A percentile compares a stretch with the other conserved stretches of the same genome.
phyloP scores from a whole-genome alignment of 2,329 filamentous ascomycete species.

The Westerdykella sp. region DNA sequence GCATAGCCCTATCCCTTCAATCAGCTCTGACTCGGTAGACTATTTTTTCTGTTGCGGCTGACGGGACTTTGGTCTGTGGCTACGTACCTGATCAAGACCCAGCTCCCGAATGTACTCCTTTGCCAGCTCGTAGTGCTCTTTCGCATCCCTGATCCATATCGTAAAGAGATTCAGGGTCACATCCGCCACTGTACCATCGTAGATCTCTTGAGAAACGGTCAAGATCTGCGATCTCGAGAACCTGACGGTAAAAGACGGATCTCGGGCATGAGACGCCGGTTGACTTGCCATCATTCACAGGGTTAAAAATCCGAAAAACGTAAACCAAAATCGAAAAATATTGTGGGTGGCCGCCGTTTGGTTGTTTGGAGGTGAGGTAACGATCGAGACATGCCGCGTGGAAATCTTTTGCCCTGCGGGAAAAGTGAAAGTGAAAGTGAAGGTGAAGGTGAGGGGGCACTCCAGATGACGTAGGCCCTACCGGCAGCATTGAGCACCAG shows the following conservation, averaged over 20 bases:
- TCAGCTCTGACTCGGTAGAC: neutral
- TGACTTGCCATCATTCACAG: neutral
- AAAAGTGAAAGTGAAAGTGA: neutral
- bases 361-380: neutral
- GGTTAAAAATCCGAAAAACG: neutral
- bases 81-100: constrained; percentile 18
- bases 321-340: neutral
- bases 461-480: too few relatives aligned
- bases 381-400: neutral
- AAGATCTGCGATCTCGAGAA: constrained; percentile 5
- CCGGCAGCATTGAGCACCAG: too few relatives aligned
- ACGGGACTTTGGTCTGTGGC: neutral
- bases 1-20: constrained; percentile 6
- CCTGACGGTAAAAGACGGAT: neutral
- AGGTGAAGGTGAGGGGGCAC: neutral
- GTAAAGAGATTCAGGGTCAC: constrained; percentile 19
- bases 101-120: constrained; percentile 25
- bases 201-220: constrained; percentile 13
- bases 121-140: constrained; percentile 17
- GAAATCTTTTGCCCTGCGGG: neutral
- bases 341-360: too few relatives aligned
- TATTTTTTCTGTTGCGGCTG: neutral
- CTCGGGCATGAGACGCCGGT: neutral
- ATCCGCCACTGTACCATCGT: constrained; percentile 21
- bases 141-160: constrained; percentile 19